Conservation (phyloP, 257 asterid genomes). For the Lantana camara region DNA sequence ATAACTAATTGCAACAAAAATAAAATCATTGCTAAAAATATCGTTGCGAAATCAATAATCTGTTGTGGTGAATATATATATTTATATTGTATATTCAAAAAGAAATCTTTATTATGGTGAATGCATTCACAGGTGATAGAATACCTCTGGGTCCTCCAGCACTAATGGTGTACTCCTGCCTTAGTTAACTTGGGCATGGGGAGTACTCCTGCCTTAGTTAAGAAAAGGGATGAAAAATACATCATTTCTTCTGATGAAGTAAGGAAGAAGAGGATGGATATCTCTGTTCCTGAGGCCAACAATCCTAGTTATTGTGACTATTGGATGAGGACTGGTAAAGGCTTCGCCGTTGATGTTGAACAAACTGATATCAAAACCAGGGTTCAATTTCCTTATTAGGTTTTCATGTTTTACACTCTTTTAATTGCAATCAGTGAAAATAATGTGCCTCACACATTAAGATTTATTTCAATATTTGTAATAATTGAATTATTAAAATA, state of each 20-base stretch:
- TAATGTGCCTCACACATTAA: too few species aligned
- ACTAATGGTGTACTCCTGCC: conserved; percentile 85
- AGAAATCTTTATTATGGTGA: too few species aligned
- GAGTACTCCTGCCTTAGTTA: conserved; percentile 43
- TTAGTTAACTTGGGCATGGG: conserved; percentile 61
- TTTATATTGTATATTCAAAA: too few species aligned
- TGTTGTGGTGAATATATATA: too few species aligned
- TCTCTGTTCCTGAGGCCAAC: conserved; percentile 46
- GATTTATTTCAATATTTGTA: too few species aligned
- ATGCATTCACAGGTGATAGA: conserved; percentile 51
- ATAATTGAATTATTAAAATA: too few species aligned
- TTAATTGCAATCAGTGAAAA: too few species aligned
- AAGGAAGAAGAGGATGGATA: conserved; percentile 40
- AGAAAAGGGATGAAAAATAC: conserved; percentile 58
- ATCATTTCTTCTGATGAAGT: conserved; percentile 39
- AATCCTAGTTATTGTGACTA: conserved; percentile 57
- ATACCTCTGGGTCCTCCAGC: conserved; percentile 71
- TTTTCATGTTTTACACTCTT: too few species aligned
- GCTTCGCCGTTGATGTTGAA: conserved; percentile 55
- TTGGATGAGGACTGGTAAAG: conserved; percentile 69
- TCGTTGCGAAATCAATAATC: too few species aligned
- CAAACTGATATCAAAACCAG: conserved; percentile 41
- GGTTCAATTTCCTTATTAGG: too few species aligned
- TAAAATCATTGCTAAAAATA: too few species aligned
- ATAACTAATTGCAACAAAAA: too few species aligned